Evolutionary conservation across 768 basidiomycete species (phyloP).

Genomic region (Omphalotus guepiniiformis): DNA sequence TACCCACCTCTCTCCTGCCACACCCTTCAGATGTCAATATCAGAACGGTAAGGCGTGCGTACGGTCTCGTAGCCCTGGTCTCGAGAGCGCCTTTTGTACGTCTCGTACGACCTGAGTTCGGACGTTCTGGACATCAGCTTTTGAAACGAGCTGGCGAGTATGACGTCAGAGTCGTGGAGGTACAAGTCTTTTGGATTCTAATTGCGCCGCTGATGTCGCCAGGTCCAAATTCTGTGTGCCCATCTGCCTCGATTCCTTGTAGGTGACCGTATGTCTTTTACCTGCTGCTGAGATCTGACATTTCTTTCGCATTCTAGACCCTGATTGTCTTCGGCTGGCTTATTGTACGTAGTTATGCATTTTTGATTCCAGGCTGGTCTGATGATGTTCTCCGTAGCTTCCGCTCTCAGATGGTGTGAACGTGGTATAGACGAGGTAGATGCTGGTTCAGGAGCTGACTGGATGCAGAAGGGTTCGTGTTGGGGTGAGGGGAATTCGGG

Average conservation of each 20-base stretch:
- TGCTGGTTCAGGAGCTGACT: too few relatives aligned
- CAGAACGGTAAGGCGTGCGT: conserved; percentile 82
- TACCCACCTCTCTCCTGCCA: conserved; percentile 72
- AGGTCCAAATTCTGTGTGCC: conserved; percentile 89
- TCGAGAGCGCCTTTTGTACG: conserved; percentile 87
- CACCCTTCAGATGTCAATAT: conserved; percentile 64
- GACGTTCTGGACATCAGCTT: conserved; percentile 89
- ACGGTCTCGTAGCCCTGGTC: conserved; percentile 84
- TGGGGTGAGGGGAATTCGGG: too few relatives aligned
- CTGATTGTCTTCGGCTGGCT: too few relatives aligned
- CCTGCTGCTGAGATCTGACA: too few relatives aligned
- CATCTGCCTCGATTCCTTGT: conserved; percentile 93
- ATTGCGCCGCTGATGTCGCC: conserved; percentile 89
- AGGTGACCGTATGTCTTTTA: too few relatives aligned
- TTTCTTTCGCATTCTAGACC: too few relatives aligned
- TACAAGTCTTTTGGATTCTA: conserved; percentile 91
- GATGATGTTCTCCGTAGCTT: too few relatives aligned
- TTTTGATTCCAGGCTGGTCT: too few relatives aligned
- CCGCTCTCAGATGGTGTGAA: too few relatives aligned
- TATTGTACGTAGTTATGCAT: too few relatives aligned
- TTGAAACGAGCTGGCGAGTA: conserved; percentile 91
- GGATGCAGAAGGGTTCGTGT: too few relatives aligned
- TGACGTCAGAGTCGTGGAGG: conserved; percentile 71
- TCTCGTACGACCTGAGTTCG: conserved; percentile 88
- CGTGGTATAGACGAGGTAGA: too few relatives aligned